phyloP scores from a whole-genome alignment of 176 grass and related monocot genomes.

The Dendrocalamus sinicus region DNA sequence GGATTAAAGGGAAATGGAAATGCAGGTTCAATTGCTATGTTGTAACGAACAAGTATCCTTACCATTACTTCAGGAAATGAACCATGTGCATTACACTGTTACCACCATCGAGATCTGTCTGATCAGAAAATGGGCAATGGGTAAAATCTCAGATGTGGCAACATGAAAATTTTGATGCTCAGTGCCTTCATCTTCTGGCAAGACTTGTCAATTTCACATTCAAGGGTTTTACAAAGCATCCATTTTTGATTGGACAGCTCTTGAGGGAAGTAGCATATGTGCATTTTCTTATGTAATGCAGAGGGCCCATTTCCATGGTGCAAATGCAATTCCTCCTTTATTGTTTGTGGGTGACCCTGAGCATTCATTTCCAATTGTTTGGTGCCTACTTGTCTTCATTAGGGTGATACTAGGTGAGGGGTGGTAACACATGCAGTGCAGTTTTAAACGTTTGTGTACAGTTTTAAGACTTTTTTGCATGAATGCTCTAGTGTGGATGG shows the following conservation, averaged over 20 bases:
- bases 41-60: background rate
- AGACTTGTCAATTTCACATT: background rate
- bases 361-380: background rate
- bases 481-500: background rate
- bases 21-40: background rate
- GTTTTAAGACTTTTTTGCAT: background rate
- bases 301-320: background rate
- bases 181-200: background rate
- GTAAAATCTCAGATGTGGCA: background rate
- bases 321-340: slow-evolving; percentile 11
- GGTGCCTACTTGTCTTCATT: background rate
- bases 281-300: background rate
- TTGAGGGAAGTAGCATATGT: background rate
- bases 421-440: background rate
- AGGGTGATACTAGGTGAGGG: background rate
- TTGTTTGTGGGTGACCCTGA: background rate
- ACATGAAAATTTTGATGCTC: slow-evolving; percentile 12
- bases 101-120: background rate
- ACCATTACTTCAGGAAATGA: background rate
- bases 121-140: background rate
- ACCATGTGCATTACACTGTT: background rate
- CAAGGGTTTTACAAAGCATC: background rate
- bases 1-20: background rate
- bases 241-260: background rate
- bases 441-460: background rate